Conservation (phyloP, 371 early-diverging fungal species). For the Mucor circinelloides region DNA sequence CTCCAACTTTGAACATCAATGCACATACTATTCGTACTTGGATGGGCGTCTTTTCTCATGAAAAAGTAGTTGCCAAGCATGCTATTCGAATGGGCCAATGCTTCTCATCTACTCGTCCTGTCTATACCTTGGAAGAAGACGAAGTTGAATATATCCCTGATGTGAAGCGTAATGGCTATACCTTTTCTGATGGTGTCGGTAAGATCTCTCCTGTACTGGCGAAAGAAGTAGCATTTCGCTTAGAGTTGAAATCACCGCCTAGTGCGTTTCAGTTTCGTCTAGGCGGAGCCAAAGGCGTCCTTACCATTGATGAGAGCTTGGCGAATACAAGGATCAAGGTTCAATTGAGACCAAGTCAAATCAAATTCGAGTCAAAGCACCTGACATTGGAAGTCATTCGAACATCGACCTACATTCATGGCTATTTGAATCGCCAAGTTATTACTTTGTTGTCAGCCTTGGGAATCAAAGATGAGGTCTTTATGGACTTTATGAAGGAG, state of each 20-base stretch:
- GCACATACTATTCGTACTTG: constrained; percentile 63
- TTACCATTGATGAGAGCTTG: constrained; percentile 38
- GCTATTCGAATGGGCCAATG: constrained; percentile 80
- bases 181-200: constrained; percentile 90
- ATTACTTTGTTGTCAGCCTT: constrained; percentile 69
- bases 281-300: constrained; percentile 83
- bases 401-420: constrained; percentile 55
- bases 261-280: constrained; percentile 83
- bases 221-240: constrained; percentile 45
- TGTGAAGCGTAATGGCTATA: constrained; percentile 55
- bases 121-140: constrained; percentile 29
- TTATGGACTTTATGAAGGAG: constrained; percentile 51
- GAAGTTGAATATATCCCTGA: constrained; percentile 59
- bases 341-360: constrained; percentile 68
- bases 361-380: constrained; percentile 69
- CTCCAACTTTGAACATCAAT: constrained; percentile 38
- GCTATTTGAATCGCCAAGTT: constrained; percentile 75
- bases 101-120: constrained; percentile 69
- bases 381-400: constrained; percentile 66
- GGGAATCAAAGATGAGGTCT: constrained; percentile 62
- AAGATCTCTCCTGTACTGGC: constrained; percentile 61
- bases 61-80: constrained; percentile 73
- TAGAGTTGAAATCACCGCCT: constrained; percentile 59
- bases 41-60: constrained; percentile 76
- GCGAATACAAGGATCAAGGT: constrained; percentile 37